Evolutionary conservation across 164 flowering plant species (phyloP).

Genomic region (Platanus orientalis): DNA sequence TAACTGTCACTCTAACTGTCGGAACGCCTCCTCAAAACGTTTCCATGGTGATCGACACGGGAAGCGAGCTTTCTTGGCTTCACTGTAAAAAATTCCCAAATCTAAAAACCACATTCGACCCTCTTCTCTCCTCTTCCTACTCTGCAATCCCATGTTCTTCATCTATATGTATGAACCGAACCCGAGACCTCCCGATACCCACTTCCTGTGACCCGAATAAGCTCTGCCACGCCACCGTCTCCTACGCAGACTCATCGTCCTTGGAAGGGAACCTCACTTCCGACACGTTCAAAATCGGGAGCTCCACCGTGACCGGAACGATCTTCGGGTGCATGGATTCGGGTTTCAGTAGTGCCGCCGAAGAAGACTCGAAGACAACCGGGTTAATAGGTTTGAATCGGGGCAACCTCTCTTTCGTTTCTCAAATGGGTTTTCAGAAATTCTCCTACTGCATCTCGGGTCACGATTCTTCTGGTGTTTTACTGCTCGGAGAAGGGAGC

Average conservation of each 20-base stretch:
- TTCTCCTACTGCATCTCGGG: constrained; percentile 85
- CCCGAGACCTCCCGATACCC: constrained; percentile 56
- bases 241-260: constrained; percentile 75
- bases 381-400: constrained; percentile 84
- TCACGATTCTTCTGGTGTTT: constrained; percentile 48
- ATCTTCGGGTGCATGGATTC: constrained; percentile 79
- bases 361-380: constrained; percentile 47
- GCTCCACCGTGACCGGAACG: constrained; percentile 26
- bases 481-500: constrained; percentile 52
- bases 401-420: constrained; percentile 66
- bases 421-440: constrained; percentile 56
- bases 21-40: constrained; percentile 79
- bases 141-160: constrained; percentile 53
- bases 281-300: constrained; percentile 53
- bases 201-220: constrained; percentile 57
- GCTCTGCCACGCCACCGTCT: constrained; percentile 60
- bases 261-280: constrained; percentile 64
- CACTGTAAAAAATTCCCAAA: constrained; percentile 43
- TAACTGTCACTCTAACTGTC: constrained; percentile 56
- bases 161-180: constrained; percentile 44
- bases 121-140: constrained; percentile 49
- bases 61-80: constrained; percentile 86
- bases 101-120: constrained; percentile 36
- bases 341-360: constrained; percentile 34
- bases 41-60: constrained; percentile 83